Evolutionary conservation across 73 alveolate species (phyloP), one percentile per base, ranked within the genome.

Genomic region (Durusdinium trenchii): DNA sequence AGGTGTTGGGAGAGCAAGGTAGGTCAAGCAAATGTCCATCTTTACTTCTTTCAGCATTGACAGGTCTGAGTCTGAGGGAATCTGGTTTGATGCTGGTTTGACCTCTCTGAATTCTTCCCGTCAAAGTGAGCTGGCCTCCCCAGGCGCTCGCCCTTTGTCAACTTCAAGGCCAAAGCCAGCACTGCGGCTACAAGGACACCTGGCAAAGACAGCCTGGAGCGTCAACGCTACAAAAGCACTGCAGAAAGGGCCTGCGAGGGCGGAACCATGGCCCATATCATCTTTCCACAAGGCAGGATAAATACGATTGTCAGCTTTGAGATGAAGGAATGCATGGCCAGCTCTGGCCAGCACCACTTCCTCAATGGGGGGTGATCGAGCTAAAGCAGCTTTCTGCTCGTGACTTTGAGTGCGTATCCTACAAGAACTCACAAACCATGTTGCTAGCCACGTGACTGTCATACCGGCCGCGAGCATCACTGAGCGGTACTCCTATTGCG

Each of bases 251-350:
- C 98, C 98, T 73, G 98, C 98, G 61, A 92, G 28, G 1, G 98
- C 98, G 7, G 98, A 92, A 42, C 91, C 98, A 42, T 92, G 98
- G 61, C 98, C 98, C 89, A 69, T 92, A 61, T 92, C 98, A 42
- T 92, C 98, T 61, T 92, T 92, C 98, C 98, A 92, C 38, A 92
- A 42, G 43, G 98, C 98, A 35, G 98, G 98, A 48, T 92, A 92
- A 62, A 92, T 23, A 38, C 40, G 86, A 47, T 61, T 69, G 78
- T 92, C 98, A 10, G 84, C n/a, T 47, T 81, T 51, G 64, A 92
- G 52, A 6, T 69, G 91, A 51, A 92, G 98, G 50, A 92, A 92
- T 42, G 98, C 98, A 52, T 92, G 98, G 76, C 98, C 98, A 20
- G 73, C 98, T 36, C n/a, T 69, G 81, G 98, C 98, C 9, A 75